Evolutionary conservation across 257 asterid genomes (phyloP).

Genomic region (Thymus mandschuricus): DNA sequence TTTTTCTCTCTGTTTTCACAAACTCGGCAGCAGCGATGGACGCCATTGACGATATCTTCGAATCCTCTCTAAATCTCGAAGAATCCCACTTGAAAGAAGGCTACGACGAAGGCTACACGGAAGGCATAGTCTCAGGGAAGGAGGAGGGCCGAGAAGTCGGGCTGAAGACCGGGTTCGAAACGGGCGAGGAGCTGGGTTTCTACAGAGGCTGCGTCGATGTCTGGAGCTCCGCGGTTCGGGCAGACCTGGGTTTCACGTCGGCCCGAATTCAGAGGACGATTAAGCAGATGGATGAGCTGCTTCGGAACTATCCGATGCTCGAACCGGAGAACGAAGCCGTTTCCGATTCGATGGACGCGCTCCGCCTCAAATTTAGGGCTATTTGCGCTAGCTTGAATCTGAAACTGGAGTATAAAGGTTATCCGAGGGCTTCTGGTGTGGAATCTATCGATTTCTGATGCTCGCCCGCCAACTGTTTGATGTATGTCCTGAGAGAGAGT

Average conservation of each 20-base stretch:
- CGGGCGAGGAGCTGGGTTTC: slow-evolving; percentile 69
- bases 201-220: slow-evolving; percentile 61
- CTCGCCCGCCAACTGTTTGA: slow-evolving; percentile 32
- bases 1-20: too few species aligned
- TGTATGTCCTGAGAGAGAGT: slow-evolving; percentile 24
- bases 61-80: slow-evolving; percentile 55
- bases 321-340: slow-evolving; percentile 64
- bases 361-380: slow-evolving; percentile 60
- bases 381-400: slow-evolving; percentile 59
- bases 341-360: slow-evolving; percentile 48
- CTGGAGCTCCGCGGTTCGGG: slow-evolving; percentile 57
- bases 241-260: slow-evolving; percentile 51
- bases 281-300: slow-evolving; percentile 62
- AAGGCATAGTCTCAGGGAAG: slow-evolving; percentile 56
- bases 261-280: slow-evolving; percentile 44
- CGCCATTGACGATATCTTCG: slow-evolving; percentile 54
- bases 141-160: slow-evolving; percentile 67
- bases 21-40: slow-evolving; percentile 32
- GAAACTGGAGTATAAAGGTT: slow-evolving; percentile 56
- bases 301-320: slow-evolving; percentile 48
- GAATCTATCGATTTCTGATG: slow-evolving; percentile 49
- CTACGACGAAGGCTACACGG: slow-evolving; percentile 60
- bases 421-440: slow-evolving; percentile 36
- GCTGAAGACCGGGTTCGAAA: slow-evolving; percentile 59
- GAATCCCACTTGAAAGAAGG: slow-evolving; percentile 59